phyloP scores from a whole-genome alignment of 805 yeast species.

The Starmerella bombi region DNA sequence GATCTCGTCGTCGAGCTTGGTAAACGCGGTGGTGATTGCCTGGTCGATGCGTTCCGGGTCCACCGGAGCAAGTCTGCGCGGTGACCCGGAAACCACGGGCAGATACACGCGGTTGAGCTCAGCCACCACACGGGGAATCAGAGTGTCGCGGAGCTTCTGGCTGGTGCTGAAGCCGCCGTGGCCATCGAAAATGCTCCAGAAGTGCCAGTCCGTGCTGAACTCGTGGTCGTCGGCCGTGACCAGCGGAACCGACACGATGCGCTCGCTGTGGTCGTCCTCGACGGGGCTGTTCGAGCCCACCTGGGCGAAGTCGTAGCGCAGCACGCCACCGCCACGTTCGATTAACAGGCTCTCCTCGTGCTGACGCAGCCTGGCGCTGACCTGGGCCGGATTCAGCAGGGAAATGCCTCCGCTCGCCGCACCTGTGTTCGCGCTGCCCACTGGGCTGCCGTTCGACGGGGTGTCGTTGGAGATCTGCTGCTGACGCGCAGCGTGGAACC shows the following conservation, averaged over 20 bases:
- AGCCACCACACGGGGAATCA: conserved; percentile 61
- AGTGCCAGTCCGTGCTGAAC: conserved; percentile 64
- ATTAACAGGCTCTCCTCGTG: conserved; percentile 70
- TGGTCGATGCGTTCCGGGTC: conserved; percentile 56
- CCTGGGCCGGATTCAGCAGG: conserved; percentile 39
- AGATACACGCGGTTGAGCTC: conserved; percentile 51
- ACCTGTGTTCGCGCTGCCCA: not conserved
- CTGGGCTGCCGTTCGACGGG: not conserved
- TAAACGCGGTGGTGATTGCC: conserved; percentile 70
- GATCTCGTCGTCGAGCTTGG: conserved; percentile 73
- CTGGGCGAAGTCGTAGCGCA: conserved; percentile 80
- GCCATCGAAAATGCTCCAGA: conserved; percentile 93
- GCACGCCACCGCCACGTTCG: conserved; percentile 74
- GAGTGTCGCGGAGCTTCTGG: conserved; percentile 64
- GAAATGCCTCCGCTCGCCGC: not conserved
- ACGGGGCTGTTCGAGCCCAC: conserved; percentile 84
- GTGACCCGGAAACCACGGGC: conserved; percentile 36
- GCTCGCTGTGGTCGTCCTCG: conserved; percentile 86
- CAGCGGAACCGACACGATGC: conserved; percentile 49
- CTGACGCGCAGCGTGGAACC: conserved; percentile 13
- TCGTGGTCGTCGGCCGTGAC: conserved; percentile 30
- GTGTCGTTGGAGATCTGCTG: conserved; percentile 10
- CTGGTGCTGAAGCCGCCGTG: conserved; percentile 95
- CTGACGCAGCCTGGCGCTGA: conserved; percentile 51
- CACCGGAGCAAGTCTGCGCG: conserved; percentile 42